Conservation (phyloP, 1,139 yeast genomes). For the Nakaseomyces nivariensis region DNA sequence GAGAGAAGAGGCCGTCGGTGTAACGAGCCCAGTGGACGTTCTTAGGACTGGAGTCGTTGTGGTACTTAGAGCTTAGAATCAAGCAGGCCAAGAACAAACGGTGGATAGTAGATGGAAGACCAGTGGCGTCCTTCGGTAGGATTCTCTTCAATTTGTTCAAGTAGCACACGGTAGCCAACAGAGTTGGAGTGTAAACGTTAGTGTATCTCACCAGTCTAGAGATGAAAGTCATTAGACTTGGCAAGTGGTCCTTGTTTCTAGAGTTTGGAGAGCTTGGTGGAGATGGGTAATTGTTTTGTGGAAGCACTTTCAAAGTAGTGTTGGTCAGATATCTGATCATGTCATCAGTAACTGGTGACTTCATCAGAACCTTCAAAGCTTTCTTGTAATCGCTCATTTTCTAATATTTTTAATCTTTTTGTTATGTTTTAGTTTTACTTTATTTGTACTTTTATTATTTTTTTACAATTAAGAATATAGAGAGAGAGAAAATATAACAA, state of each 20-base stretch:
- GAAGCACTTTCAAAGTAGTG: constrained; percentile 25
- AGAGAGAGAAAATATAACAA: not conserved
- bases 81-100: constrained; percentile 65
- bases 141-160: constrained; percentile 49
- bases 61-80: constrained; percentile 61
- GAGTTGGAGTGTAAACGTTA: constrained; percentile 67
- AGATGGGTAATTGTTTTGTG: constrained; percentile 14
- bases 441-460: not conserved
- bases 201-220: constrained; percentile 61
- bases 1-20: constrained; percentile 60
- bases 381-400: constrained; percentile 22
- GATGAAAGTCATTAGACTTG: constrained; percentile 67
- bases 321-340: constrained; percentile 26
- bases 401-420: not conserved
- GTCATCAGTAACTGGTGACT: constrained; percentile 29
- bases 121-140: constrained; percentile 62
- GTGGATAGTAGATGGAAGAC: constrained; percentile 68
- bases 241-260: constrained; percentile 30
- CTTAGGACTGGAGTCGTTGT: constrained; percentile 69
- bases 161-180: constrained; percentile 62
- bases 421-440: not conserved
- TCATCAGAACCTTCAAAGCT: constrained; percentile 25
- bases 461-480: too few species aligned
- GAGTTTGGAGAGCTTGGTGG: constrained; percentile 12
- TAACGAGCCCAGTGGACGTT: constrained; percentile 70